These are phyloP conservation scores for Agapanthus africanus DNA, from an alignment of 106 monocot species.

Conservation along the genomic window DNA sequence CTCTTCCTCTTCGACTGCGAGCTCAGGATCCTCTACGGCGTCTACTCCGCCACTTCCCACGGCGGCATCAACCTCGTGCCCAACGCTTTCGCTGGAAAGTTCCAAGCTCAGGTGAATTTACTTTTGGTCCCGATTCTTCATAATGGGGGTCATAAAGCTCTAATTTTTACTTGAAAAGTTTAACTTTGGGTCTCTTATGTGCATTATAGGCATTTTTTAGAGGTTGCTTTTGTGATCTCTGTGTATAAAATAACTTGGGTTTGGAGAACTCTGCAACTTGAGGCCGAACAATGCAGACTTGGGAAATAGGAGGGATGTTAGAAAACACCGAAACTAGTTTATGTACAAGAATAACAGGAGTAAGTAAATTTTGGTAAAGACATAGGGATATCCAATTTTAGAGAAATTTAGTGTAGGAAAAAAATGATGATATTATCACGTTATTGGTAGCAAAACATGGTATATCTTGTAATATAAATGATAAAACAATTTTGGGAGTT, in stretches of 20 bases:
- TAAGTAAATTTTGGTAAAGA: too few relatives aligned
- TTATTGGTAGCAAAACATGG: too few relatives aligned
- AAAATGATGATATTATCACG: too few relatives aligned
- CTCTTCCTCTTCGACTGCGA: slow-evolving; percentile 5
- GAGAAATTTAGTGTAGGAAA: too few relatives aligned
- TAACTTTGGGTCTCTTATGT: not conserved
- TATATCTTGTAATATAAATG: too few relatives aligned
- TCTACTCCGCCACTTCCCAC: not conserved
- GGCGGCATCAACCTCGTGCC: not conserved
- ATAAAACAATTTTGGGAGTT: too few relatives aligned
- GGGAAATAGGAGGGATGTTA: too few relatives aligned
- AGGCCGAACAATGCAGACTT: not conserved
- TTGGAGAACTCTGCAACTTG: not conserved
- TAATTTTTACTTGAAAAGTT: not conserved
- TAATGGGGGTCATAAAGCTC: not conserved
- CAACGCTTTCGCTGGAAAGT: slow-evolving; percentile 6
- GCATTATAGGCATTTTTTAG: not conserved
- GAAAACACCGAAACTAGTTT: too few relatives aligned
- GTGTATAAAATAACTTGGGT: not conserved
- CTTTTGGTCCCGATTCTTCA: not conserved
- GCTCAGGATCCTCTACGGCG: slow-evolving; percentile 8
- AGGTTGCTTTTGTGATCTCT: not conserved
- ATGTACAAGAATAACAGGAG: too few relatives aligned
- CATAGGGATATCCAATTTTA: too few relatives aligned
- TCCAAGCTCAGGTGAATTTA: slow-evolving; percentile 6